Base-by-base conservation (phyloP, 78 protist genomes). In the Pelomyxa schiedti region DNA sequence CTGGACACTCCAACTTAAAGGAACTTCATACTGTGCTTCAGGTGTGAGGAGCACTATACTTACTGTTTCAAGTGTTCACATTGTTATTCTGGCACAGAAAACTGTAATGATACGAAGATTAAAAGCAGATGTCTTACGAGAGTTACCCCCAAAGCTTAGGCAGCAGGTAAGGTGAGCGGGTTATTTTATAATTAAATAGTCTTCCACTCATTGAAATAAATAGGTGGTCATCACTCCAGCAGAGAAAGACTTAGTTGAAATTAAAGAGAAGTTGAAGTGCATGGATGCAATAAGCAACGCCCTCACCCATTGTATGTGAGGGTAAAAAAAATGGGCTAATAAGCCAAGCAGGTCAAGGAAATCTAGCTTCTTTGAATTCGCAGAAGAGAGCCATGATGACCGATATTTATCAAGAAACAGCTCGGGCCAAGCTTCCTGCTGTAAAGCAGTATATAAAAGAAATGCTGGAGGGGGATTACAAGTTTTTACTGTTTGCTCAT, bases 101-200 rank as follows among this genome's bases (percentile, higher is more conserved):
- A 0, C 80, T 30, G 39, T 80, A 4, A 89, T 92, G 95, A 72
- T 94, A 22, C 69, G 97, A 3, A 73, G 97, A 2, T 43, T 41
- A 29, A 94, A 94, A 78, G 37, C 8, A 52, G 74, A 66, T 32
- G 97, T 93, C 4, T 67, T 87, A 24, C 26, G 66, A 2, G 72
- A 92, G 37, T 81, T 94, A 28, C 96, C 96, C 30, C 65, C 70
- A 29, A 94, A 94, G 77, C 69, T 41, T 24, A 69, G 42, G 35
- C 82, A 70, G 53, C 29, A 47, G 58, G 16, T 47, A 16, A 16
- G 58, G 58, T 16, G 58, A 47, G 58, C 58, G 16, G 32, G 58
- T 16, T 16, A 16, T 16, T 24, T 47, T 16, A 24, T 47, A 16
- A 47, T 16, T 47, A 16, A 16, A 47, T 47, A n/a, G n/a, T n/a